Evolutionary conservation across 1,284 basidiomycete genomes (phyloP), one percentile per base, ranked within the genome.

Genomic region (Cryptococcus sp.): DNA sequence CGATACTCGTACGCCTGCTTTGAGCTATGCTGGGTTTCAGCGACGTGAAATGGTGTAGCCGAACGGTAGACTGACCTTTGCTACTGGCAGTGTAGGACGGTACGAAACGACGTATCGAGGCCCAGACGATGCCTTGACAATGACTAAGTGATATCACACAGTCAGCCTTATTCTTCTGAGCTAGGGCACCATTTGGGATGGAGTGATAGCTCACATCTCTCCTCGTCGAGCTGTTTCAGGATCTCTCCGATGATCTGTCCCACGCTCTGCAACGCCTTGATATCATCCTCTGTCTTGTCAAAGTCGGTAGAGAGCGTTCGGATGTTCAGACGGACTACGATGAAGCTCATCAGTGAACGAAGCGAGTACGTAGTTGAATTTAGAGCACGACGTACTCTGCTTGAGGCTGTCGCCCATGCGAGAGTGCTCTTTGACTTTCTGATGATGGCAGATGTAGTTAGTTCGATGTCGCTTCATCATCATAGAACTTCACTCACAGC

Each of bases 201-300:
- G 40, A 11, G 11, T 13, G 11, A 20, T 0, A 19, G 82, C 90
- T 73, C 71, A 95, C 94, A 99, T 80, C 96, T 84, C 80, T 99
- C 95, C 62, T 97, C 93, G 72, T 99, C 96, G 27, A 99, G 82
- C 79, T 99, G 94, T 80, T 98, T 98, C 85, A 99, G 88, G 59
- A 99, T 93, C 80, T 99, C 96, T 60, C 93, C 96, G 62, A 99
- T 96, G 66, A 99, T 98, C 81, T 99, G 96, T 13, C 96, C 96
- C 11, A 99, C 96, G 13, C 92, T 96, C 78, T 99, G 96, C 16
- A 99, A 87, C 50, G 96, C 96, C 80, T 98, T 98, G 81, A 99
- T 97, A 75, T 99, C 95, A 47, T 99, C 93, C 79, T 99, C 96
- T 0, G 93, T 96, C 84, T 96, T 95, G 70, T 89, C 91, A 72